phyloP scores from a whole-genome alignment of 2,329 filamentous ascomycete genomes.

The Gnomoniopsis sp. region DNA sequence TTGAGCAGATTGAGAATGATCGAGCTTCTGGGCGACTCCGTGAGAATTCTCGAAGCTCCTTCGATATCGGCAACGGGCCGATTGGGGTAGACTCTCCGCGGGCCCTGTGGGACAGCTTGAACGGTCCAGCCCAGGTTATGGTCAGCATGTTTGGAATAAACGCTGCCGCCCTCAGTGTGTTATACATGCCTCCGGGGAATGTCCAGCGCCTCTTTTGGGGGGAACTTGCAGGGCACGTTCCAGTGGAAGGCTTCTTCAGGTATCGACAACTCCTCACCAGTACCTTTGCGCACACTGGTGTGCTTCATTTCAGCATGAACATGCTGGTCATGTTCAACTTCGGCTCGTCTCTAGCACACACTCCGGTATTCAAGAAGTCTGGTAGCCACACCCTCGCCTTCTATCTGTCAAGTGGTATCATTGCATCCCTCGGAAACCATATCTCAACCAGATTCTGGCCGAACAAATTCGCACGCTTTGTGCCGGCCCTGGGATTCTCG shows the following conservation, averaged over 20 bases:
- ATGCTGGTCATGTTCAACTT: constrained; percentile 27
- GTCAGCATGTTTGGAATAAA: constrained; percentile 20
- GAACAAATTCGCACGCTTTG: constrained; percentile 14
- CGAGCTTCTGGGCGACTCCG: background rate
- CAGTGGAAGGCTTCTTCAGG: constrained; percentile 4
- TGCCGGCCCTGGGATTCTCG: constrained; percentile 22
- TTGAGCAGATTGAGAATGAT: constrained; percentile 11
- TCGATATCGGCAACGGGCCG: background rate
- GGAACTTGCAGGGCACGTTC: constrained; percentile 8
- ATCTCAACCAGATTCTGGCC: constrained; percentile 19
- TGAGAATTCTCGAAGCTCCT: background rate
- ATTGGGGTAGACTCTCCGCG: constrained; percentile 10
- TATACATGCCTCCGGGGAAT: constrained; percentile 12
- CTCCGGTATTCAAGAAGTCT: constrained; percentile 19
- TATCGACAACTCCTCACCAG: constrained; percentile 23
- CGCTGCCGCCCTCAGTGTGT: constrained; percentile 15
- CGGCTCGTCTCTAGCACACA: constrained; percentile 21
- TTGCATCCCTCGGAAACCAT: constrained; percentile 21
- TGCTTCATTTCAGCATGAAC: constrained; percentile 26
- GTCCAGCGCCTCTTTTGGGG: background rate
- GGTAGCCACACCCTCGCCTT: constrained; percentile 25
- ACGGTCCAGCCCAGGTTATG: constrained; percentile 8
- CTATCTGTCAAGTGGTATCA: constrained; percentile 23
- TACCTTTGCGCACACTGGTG: constrained; percentile 27
- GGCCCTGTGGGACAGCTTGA: constrained; percentile 18